Evolutionary conservation across 176 grass and related monocot species (phyloP).

Genomic region (Urochloa ruziziensis): DNA sequence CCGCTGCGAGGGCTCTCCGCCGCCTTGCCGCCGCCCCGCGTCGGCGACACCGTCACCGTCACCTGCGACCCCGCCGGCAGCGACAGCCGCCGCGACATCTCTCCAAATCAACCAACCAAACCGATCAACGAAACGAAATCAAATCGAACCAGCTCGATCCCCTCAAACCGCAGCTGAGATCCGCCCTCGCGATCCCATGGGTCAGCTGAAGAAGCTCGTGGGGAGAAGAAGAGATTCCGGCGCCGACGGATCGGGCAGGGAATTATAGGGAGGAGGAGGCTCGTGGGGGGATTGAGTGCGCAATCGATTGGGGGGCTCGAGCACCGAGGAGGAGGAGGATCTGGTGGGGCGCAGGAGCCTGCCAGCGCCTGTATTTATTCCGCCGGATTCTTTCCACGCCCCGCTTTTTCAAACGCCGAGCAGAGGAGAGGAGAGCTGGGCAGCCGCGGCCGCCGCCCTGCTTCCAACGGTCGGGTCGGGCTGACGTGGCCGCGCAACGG

Average conservation of each 20-base stretch:
- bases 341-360: constrained; percentile 28
- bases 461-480: constrained; percentile 46
- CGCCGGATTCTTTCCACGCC: not conserved
- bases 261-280: not conserved
- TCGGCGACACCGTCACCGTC: constrained; percentile 44
- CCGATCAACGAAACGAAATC: not conserved
- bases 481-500: constrained; percentile 36
- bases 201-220: not conserved
- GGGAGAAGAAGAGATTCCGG: not conserved
- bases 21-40: constrained; percentile 2
- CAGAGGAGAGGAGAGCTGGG: not conserved
- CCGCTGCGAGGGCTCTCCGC: constrained; percentile 14
- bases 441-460: not conserved
- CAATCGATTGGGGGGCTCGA: constrained; percentile 46
- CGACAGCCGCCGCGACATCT: constrained; percentile 55
- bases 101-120: not conserved
- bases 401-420: constrained; percentile 40
- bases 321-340: constrained; percentile 33
- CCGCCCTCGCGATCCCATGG: not conserved
- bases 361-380: constrained; percentile 45
- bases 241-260: not conserved
- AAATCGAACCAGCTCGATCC: not conserved
- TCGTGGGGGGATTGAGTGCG: constrained; percentile 12
- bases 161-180: not conserved
- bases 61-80: constrained; percentile 44